Conservation (phyloP, 1,284 basidiomycete genomes). For the Rhodotorula mucilaginosa region DNA sequence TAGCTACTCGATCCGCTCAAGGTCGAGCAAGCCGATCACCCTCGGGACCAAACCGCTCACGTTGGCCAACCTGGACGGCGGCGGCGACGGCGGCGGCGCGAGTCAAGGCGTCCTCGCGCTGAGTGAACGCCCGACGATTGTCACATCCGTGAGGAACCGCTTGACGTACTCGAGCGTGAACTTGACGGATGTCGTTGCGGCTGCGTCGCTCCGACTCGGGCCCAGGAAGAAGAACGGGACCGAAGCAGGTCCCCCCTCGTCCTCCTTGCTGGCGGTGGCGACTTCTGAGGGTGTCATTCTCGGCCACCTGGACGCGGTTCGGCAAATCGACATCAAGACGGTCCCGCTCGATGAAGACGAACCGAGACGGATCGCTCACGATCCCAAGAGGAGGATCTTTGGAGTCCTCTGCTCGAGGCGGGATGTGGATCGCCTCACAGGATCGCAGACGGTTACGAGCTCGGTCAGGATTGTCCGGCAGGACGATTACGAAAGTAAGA, state of each 20-base stretch:
- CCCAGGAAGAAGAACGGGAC: background rate
- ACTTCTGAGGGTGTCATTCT: slow-evolving; percentile 40
- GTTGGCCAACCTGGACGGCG: slow-evolving; percentile 52
- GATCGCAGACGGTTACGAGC: slow-evolving; percentile 14
- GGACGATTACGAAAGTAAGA: slow-evolving; percentile 36
- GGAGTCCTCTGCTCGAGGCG: slow-evolving; percentile 39
- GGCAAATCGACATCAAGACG: slow-evolving; percentile 47
- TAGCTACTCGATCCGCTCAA: slow-evolving; percentile 49
- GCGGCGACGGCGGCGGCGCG: background rate
- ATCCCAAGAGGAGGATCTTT: slow-evolving; percentile 22
- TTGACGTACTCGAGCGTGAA: slow-evolving; percentile 46
- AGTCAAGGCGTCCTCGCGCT: slow-evolving; percentile 41
- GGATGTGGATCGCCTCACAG: slow-evolving; percentile 37
- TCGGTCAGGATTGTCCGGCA: slow-evolving; percentile 38
- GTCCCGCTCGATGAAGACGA: slow-evolving; percentile 48
- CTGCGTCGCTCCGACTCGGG: slow-evolving; percentile 29
- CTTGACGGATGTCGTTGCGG: slow-evolving; percentile 40
- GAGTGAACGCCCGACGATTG: slow-evolving; percentile 46
- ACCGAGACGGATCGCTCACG: slow-evolving; percentile 46
- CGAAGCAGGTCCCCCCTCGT: slow-evolving; percentile 1
- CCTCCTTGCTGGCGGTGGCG: slow-evolving; percentile 37
- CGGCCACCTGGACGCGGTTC: slow-evolving; percentile 44
- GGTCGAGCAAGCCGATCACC: slow-evolving; percentile 57
- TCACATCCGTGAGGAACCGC: slow-evolving; percentile 42
- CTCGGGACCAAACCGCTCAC: slow-evolving; percentile 69